phyloP scores from a whole-genome alignment of 83 land plant species.

The Thuja plicata region DNA sequence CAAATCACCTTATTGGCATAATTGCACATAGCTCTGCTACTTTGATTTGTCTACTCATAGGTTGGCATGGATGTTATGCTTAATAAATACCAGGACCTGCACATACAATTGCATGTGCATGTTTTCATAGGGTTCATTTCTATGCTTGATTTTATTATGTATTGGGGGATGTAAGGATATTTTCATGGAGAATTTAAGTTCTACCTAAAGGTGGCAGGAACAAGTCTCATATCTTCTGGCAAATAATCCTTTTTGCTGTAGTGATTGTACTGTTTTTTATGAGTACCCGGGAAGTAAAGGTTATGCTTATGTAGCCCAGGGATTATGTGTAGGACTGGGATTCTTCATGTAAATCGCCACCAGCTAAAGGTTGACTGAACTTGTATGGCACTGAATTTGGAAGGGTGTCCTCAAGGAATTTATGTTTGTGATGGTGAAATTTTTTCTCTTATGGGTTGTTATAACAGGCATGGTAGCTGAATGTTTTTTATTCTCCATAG shows the following conservation, averaged over 20 bases:
- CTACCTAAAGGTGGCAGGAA: background rate
- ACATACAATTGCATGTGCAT: background rate
- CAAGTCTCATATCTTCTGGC: background rate
- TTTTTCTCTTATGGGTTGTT: background rate
- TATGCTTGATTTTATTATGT: too few relatives aligned
- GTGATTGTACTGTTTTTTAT: background rate
- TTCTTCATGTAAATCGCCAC: background rate
- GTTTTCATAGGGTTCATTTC: background rate
- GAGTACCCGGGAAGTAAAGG: background rate
- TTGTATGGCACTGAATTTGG: background rate
- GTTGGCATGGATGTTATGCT: background rate
- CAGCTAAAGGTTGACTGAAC: background rate
- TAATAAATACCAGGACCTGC: background rate
- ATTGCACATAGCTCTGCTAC: background rate
- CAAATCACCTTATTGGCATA: background rate
- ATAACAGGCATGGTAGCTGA: background rate
- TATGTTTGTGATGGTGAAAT: background rate
- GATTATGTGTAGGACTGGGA: background rate
- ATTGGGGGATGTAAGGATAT: too few relatives aligned
- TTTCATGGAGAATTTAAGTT: background rate
- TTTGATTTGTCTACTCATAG: background rate
- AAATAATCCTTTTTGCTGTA: background rate
- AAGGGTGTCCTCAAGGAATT: background rate
- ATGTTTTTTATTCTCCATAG: background rate
- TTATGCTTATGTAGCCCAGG: too few relatives aligned